phyloP scores from a whole-genome alignment of 352 stramenopile species.

The Phytopythium oedochilum region DNA sequence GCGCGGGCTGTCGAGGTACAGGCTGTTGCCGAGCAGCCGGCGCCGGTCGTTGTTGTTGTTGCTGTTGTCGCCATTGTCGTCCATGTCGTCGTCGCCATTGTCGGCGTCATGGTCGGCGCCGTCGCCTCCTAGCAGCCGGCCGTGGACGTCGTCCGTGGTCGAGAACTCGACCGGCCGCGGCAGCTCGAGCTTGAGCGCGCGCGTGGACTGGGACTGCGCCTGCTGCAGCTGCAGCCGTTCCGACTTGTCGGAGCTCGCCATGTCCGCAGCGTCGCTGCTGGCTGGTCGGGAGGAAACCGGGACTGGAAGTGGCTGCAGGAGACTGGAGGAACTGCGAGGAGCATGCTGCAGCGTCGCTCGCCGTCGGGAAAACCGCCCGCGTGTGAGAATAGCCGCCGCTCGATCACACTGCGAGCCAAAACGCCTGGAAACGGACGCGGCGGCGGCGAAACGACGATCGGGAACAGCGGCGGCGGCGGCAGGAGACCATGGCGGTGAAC shows the following conservation, averaged over 20 bases:
- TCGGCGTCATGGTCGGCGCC: slow-evolving; percentile 17
- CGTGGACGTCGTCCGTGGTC: slow-evolving; percentile 25
- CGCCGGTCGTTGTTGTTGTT: slow-evolving; percentile 37
- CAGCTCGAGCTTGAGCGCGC: slow-evolving; percentile 7
- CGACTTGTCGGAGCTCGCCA: background rate
- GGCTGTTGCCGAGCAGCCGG: slow-evolving; percentile 35
- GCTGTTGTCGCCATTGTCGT: slow-evolving; percentile 31
- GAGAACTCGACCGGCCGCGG: slow-evolving; percentile 5
- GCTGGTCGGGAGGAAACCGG: background rate
- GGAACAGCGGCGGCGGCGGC: background rate
- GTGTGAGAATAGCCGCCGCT: background rate
- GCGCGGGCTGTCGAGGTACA: slow-evolving; percentile 74
- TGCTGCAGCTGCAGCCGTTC: background rate
- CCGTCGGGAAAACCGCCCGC: background rate
- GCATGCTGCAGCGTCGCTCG: background rate
- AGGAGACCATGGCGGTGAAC: too few relatives aligned
- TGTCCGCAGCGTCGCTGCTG: background rate
- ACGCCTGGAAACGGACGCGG: too few relatives aligned
- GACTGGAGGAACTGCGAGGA: background rate
- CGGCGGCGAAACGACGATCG: too few relatives aligned
- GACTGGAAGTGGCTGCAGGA: background rate
- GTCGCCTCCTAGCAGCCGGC: too few relatives aligned
- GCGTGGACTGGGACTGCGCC: slow-evolving; percentile 2
- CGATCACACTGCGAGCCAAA: too few relatives aligned
- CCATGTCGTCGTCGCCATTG: slow-evolving; percentile 29